Evolutionary conservation across 2,329 filamentous ascomycete genomes (phyloP), one percentile per base, ranked within the genome.

Genomic region (Neurospora sp.): DNA sequence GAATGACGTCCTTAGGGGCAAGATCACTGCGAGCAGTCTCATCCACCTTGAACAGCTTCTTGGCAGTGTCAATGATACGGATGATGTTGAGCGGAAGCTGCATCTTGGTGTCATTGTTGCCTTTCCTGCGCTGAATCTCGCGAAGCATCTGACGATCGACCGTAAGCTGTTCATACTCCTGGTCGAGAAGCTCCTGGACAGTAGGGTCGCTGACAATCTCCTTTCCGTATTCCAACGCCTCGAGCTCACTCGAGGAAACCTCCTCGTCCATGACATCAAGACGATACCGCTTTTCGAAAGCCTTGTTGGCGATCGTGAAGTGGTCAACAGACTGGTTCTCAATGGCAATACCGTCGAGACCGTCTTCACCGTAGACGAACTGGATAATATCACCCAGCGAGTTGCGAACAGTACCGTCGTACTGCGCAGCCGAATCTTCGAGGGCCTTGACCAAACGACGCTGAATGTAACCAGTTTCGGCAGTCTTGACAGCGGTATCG

Each of bases 401-500:
- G 81, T 99, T 99, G 71, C 96, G 91, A 37, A 99, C 93, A 6
- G 96, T 99, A 73, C 95, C 95, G 76, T 99, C 96, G 78, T 99
- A 99, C 78, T 96, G 96, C 71, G 95, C 94, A 84, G 95, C 97
- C 68, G 98, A 91, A 80, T 99, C 96, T 85, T 99, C 96, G 3
- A 99, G 87, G 11, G 96, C 96, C 82, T 99, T 99, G 77, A 99
- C 96, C 66, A 99, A 87, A 85, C 96, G 93, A 82, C 96, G 92
- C 82, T 99, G 96, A 74, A 99, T 99, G 80, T 99, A 99, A 82
- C 96, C 96, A 70, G 96, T 99, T 81, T 99, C 96, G 23, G 96
- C 96, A 74, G 96, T 99, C 87, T 99, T 99, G 82, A 99, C 96
- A 74, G 96, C 96, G 68, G 96, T 99, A 86, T 99, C 96, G 76